Evolutionary conservation across 148 eudicot species (phyloP), one percentile per base, ranked within the genome.

Genomic region (Diospyros kaki): DNA sequence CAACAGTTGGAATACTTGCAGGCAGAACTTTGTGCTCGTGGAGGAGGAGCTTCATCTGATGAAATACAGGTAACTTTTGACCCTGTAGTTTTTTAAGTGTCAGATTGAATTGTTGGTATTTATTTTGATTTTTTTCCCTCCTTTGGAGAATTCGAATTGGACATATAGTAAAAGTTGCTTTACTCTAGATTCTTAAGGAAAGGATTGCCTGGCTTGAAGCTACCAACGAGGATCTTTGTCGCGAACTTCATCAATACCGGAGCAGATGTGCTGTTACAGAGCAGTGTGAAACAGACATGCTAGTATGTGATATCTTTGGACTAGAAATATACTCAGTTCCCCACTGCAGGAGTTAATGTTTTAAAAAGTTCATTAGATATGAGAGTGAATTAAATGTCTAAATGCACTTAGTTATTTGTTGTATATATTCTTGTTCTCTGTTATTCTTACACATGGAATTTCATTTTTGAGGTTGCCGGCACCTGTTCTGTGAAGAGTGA

Each of bases 1-100:
- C 97, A 92, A 80, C 94, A 95, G 77, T 84, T 95, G 75, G 97
- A 90, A 81, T 92, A 68, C 80, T 86, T 95, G 80, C 99, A 91
- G 77, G 99, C 97, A 64, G 98, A 95, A 86, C 99, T 95, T 79
- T 89, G 96, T 83, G 91, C 94, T 52, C 88, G 98, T 77, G 96
- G 96, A 41, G 93, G 93, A 82, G 96, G 96, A 73, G 79, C 86
- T 72, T 85, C 96, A 61, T 83, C 87, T 63, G 82, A 83, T 83
- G 94, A 90, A 86, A 76, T 93, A 63, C 96, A 90, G 94, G 99
- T 95, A 80, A 66, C 63, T 64, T 73, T 53, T 5, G 12, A 5
- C 14, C 44, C 28, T 68, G 56, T 9, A 46, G 46, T 5, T 56
- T 4, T 9, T 44, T 17, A 13, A 56, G 43, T 38, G 18, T 64